Evolutionary conservation across 169 alveolate species (phyloP).

Genomic region (Babesia microti): DNA sequence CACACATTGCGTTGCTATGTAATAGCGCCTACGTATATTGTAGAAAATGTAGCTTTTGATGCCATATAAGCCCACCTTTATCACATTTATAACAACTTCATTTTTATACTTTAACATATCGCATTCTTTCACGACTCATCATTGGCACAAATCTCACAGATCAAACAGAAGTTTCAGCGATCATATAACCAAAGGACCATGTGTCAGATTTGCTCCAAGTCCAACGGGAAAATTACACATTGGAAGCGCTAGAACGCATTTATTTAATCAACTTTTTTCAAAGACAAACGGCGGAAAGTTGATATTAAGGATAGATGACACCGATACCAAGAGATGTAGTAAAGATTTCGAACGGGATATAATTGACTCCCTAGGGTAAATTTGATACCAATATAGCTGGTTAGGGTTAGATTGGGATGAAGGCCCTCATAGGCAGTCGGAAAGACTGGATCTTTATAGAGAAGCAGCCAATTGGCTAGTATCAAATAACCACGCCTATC

Average conservation of each 20-base stretch:
- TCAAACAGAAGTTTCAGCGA: too few relatives aligned
- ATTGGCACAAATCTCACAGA: too few relatives aligned
- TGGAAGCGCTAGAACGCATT: conserved; percentile 66
- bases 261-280: conserved; percentile 60
- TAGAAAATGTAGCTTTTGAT: too few relatives aligned
- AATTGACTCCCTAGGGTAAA: conserved; percentile 51
- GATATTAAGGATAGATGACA: conserved; percentile 65
- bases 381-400: conserved; percentile 44
- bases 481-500: conserved; percentile 51
- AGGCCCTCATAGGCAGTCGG: conserved; percentile 55
- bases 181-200: too few relatives aligned
- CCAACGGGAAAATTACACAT: conserved; percentile 70
- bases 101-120: too few relatives aligned
- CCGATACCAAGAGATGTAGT: conserved; percentile 50
- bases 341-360: conserved; percentile 32
- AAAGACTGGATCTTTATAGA: conserved; percentile 22
- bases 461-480: conserved; percentile 49
- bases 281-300: conserved; percentile 40
- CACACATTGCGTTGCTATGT: too few relatives aligned
- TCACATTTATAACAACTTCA: too few relatives aligned
- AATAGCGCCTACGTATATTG: too few relatives aligned
- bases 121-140: too few relatives aligned
- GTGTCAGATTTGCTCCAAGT: conserved; percentile 49
- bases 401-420: conserved; percentile 63
- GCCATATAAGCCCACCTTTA: too few relatives aligned